These are phyloP conservation scores for Croton laevigatus DNA, from an alignment of 441 rosid species.

Conservation along the genomic window DNA sequence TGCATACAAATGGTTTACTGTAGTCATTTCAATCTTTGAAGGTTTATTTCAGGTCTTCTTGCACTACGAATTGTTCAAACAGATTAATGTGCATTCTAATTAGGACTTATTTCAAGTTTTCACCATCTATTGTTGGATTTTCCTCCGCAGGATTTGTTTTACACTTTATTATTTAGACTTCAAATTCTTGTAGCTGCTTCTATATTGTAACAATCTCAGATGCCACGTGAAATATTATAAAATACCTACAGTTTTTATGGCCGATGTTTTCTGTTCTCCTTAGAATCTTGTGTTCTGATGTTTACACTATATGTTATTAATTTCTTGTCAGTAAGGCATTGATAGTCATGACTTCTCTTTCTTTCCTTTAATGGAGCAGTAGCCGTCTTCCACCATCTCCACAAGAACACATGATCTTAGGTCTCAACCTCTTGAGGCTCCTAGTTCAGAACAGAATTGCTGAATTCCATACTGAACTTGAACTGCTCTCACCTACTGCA, in stretches of 20 bases:
- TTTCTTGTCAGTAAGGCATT: not conserved
- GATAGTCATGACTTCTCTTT: slow-evolving; percentile 14
- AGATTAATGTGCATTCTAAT: not conserved
- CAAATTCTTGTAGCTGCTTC: not conserved
- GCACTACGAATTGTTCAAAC: not conserved
- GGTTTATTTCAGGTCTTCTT: not conserved
- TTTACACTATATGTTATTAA: not conserved
- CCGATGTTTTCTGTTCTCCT: not conserved
- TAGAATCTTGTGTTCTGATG: not conserved
- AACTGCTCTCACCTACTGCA: slow-evolving; percentile 72
- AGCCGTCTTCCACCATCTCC: slow-evolving; percentile 63
- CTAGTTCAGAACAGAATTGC: slow-evolving; percentile 96
- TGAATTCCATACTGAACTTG: slow-evolving; percentile 93
- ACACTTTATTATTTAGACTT: too few relatives aligned
- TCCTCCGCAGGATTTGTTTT: not conserved
- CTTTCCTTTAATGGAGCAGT: slow-evolving; percentile 41
- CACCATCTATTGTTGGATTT: not conserved
- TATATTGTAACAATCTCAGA: not conserved
- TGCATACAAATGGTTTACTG: not conserved
- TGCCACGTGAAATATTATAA: not conserved
- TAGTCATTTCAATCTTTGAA: not conserved
- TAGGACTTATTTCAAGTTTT: not conserved
- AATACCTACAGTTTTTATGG: not conserved
- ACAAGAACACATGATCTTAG: slow-evolving; percentile 80
- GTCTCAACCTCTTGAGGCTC: slow-evolving; percentile 93